Conservation (phyloP, 1,284 basidiomycete genomes). For the Takashimella tepidaria region DNA sequence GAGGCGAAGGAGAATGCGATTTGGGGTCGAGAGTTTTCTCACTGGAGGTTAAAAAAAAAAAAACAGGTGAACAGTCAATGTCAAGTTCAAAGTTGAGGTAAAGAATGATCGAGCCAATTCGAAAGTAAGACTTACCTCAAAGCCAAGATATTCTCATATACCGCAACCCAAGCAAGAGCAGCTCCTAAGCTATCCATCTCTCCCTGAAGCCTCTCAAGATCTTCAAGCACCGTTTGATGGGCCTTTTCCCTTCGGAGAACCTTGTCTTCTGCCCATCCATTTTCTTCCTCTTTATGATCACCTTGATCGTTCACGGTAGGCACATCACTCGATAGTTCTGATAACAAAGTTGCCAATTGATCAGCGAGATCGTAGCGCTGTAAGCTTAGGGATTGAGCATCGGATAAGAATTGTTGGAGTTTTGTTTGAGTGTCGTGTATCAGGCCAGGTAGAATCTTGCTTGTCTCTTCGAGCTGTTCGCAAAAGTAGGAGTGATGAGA, state of each 20-base stretch:
- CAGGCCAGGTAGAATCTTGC: slow-evolving; percentile 25
- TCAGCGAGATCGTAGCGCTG: slow-evolving; percentile 58
- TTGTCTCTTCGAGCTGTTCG: slow-evolving; percentile 27
- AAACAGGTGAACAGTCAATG: not conserved
- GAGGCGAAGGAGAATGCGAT: slow-evolving; percentile 47
- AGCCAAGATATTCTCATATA: slow-evolving; percentile 64
- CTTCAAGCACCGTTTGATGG: slow-evolving; percentile 32
- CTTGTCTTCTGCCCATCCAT: slow-evolving; percentile 3
- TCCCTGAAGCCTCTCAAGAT: slow-evolving; percentile 74
- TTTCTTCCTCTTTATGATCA: slow-evolving; percentile 3
- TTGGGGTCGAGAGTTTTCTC: slow-evolving; percentile 34
- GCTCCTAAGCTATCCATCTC: slow-evolving; percentile 66
- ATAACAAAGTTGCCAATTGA: slow-evolving; percentile 30
- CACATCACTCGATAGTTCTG: slow-evolving; percentile 21
- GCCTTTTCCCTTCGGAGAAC: slow-evolving; percentile 5
- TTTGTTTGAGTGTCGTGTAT: slow-evolving; percentile 25
- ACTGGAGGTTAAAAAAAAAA: slow-evolving; percentile 27
- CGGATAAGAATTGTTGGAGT: slow-evolving; percentile 49
- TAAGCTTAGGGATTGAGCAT: slow-evolving; percentile 67
- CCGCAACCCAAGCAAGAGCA: slow-evolving; percentile 67
- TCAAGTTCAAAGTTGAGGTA: not conserved
- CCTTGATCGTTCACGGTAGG: not conserved
- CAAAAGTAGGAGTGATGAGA: no score
- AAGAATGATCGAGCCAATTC: not conserved
- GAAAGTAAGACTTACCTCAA: slow-evolving; percentile 65